Evolutionary conservation across 352 stramenopile species (phyloP).

Genomic region (Thalassiosira pacifica): DNA sequence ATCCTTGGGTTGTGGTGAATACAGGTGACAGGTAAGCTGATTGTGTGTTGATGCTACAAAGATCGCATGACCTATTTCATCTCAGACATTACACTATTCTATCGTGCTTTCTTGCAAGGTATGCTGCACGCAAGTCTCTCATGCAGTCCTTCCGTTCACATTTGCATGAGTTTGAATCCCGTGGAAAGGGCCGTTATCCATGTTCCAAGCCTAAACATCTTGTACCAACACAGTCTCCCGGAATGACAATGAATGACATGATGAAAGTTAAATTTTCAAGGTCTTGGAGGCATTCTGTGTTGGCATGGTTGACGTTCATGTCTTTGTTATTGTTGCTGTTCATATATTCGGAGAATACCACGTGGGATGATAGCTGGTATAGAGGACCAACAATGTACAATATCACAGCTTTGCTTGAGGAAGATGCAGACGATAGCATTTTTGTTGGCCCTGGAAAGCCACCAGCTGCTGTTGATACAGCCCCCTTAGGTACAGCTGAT

Average conservation of each 20-base stretch:
- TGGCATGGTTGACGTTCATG: conserved; percentile 54
- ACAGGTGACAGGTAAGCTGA: conserved; percentile 66
- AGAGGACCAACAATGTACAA: conserved; percentile 53
- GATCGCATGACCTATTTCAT: conserved; percentile 3
- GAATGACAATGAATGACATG: conserved; percentile 59
- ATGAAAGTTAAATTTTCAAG: conserved; percentile 58
- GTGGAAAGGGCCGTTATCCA: conserved; percentile 32
- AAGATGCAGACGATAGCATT: conserved; percentile 33
- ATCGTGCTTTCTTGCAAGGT: conserved; percentile 30
- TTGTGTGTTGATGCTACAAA: not conserved
- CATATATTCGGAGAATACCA: conserved; percentile 60
- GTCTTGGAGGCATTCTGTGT: conserved; percentile 47
- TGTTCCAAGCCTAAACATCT: conserved; percentile 29
- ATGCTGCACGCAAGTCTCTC: conserved; percentile 59
- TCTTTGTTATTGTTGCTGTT: conserved; percentile 47
- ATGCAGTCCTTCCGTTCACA: conserved; percentile 58
- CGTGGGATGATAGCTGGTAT: conserved; percentile 52
- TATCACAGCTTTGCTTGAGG: conserved; percentile 61
- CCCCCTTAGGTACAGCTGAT: too few species aligned
- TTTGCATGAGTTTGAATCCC: conserved; percentile 50
- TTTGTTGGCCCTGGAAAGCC: conserved; percentile 10
- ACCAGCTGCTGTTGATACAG: not conserved
- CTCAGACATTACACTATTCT: not conserved
- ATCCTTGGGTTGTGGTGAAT: conserved; percentile 78
- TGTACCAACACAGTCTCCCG: conserved; percentile 22